phyloP scores from a whole-genome alignment of 2,329 filamentous ascomycete genomes.

The Colletotrichum tropicale region DNA sequence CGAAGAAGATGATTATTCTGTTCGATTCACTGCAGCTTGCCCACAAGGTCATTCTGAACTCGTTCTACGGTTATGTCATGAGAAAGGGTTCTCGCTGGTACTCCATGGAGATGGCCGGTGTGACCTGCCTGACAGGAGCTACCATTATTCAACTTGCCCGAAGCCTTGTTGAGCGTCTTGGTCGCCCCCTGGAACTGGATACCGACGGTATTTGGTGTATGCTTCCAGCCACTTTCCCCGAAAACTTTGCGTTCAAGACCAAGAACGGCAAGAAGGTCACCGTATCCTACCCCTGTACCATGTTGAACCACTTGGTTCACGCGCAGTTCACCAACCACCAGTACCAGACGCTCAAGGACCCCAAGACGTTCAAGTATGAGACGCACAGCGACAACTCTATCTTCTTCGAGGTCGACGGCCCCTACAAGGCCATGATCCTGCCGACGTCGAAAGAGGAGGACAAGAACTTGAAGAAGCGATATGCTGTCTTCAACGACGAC shows the following conservation, averaged over 20 bases:
- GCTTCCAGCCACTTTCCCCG: constrained; percentile 92
- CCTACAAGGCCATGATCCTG: constrained; percentile 96
- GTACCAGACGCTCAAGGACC: constrained; percentile 88
- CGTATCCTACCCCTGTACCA: constrained; percentile 98
- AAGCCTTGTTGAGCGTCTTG: constrained; percentile 90
- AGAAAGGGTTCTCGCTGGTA: constrained; percentile 99
- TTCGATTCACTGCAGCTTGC: constrained; percentile 96
- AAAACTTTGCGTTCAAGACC: constrained; percentile 93
- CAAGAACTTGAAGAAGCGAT: constrained; percentile 99
- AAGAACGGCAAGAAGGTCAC: constrained; percentile 95
- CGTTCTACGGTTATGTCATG: constrained; percentile 99
- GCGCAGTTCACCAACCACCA: constrained; percentile 96
- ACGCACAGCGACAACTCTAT: constrained; percentile 99
- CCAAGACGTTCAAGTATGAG: constrained; percentile 84
- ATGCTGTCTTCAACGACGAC: constrained; percentile 98
- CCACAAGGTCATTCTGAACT: constrained; percentile 99
- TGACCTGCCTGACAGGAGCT: constrained; percentile 95
- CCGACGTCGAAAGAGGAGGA: constrained; percentile 98
- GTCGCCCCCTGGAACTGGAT: constrained; percentile 90
- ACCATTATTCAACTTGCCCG: constrained; percentile 97
- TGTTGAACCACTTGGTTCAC: constrained; percentile 98
- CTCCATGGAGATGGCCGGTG: constrained; percentile 98
- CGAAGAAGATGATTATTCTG: constrained; percentile 98
- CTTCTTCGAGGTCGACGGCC: constrained; percentile 98
- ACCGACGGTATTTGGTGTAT: constrained; percentile 99